Evolutionary conservation across 208 protist genomes (phyloP).

Genomic region (Leishmania amazonensis): DNA sequence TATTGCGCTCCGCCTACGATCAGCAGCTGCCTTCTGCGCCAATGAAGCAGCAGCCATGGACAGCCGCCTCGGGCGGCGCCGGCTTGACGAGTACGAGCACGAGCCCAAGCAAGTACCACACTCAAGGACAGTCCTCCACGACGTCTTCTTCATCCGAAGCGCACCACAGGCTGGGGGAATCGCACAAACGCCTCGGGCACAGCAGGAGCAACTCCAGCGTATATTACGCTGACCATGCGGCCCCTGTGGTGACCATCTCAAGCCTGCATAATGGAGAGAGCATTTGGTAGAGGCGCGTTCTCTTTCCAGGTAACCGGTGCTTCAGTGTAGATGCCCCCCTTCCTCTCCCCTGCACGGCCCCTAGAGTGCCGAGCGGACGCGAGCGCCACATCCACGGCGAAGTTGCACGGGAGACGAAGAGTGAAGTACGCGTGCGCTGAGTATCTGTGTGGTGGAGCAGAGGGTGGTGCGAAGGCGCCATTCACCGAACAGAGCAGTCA

Average conservation of each 20-base stretch:
- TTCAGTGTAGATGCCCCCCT: neutral
- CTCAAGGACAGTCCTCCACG: conserved; percentile 40
- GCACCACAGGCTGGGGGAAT: conserved; percentile 7
- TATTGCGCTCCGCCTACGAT: conserved; percentile 74
- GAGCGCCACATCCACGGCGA: neutral
- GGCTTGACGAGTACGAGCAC: conserved; percentile 20
- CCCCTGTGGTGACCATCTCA: conserved; percentile 25
- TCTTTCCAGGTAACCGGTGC: neutral
- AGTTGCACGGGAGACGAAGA: neutral
- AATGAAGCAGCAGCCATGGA: conserved; percentile 31
- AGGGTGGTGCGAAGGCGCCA: neutral
- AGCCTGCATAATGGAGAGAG: conserved; percentile 21
- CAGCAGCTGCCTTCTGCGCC: conserved; percentile 30
- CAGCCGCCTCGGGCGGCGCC: conserved; percentile 7
- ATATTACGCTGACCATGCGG: conserved; percentile 20
- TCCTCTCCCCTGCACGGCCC: too few species aligned
- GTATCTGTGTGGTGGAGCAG: neutral
- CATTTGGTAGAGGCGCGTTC: conserved; percentile 14
- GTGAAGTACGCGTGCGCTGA: neutral
- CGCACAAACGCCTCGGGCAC: conserved; percentile 5
- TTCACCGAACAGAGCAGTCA: neutral
- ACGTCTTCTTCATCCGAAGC: conserved; percentile 28
- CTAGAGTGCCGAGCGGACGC: neutral
- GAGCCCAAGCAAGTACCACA: conserved; percentile 35
- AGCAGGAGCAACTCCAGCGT: conserved; percentile 28